phyloP scores from a whole-genome alignment of 352 stramenopile genomes.

The Peronospora belbahrii region DNA sequence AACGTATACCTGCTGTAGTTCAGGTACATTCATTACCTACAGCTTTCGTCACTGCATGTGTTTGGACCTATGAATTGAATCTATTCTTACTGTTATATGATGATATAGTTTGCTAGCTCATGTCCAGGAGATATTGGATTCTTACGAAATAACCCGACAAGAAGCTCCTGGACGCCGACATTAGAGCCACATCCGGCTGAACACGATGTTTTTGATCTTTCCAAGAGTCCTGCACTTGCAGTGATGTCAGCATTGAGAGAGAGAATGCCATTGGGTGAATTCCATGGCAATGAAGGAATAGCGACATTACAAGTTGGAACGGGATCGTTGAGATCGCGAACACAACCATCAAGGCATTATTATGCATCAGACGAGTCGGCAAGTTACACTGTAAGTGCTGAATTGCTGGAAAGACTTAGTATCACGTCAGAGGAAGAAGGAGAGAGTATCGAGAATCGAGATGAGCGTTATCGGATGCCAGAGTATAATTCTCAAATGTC shows the following conservation, averaged over 20 bases:
- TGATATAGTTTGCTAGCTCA: conserved; percentile 59
- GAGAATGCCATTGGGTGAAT: conserved; percentile 13
- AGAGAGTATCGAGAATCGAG: conserved; percentile 15
- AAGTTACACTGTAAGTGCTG: conserved; percentile 25
- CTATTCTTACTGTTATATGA: no score
- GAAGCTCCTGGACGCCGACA: conserved; percentile 36
- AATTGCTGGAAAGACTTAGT: conserved; percentile 29
- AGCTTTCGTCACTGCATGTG: no score
- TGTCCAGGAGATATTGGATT: conserved; percentile 61
- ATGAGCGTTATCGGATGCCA: conserved; percentile 23
- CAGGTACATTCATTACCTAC: conserved; percentile 24
- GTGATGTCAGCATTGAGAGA: conserved; percentile 57
- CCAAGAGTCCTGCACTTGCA: conserved; percentile 55
- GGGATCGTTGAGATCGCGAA: conserved; percentile 11
- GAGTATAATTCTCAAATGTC: conserved; percentile 13
- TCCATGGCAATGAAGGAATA: conserved; percentile 7
- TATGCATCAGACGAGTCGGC: conserved; percentile 29
- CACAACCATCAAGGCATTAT: conserved; percentile 20
- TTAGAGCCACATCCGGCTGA: conserved; percentile 17
- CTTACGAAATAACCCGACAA: conserved; percentile 30
- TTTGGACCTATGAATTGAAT: no score
- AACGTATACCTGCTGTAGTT: conserved; percentile 36
- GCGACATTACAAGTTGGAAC: conserved; percentile 17
- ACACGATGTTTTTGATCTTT: conserved; percentile 61
- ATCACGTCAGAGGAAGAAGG: conserved; percentile 31